phyloP scores from a whole-genome alignment of 2,329 filamentous ascomycete genomes.

The Xenoacremonium recifei region DNA sequence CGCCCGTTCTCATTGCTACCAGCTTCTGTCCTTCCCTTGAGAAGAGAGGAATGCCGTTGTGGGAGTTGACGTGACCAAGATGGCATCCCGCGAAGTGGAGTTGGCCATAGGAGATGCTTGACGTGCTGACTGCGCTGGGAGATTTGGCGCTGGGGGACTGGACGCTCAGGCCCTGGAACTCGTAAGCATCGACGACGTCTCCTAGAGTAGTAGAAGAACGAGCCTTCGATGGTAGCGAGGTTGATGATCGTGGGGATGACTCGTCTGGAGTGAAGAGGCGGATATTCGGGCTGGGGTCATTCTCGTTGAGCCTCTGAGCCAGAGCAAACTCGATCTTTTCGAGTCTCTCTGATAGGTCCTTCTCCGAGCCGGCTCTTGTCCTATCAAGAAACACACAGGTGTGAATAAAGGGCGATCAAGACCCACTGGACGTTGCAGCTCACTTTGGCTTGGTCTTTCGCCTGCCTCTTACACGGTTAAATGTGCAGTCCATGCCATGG shows the following conservation, averaged over 20 bases:
- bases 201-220: slow-evolving; percentile 4
- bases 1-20: slow-evolving; percentile 17
- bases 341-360: slow-evolving; percentile 18
- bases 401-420: not conserved
- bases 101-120: slow-evolving; percentile 18
- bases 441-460: slow-evolving; percentile 9
- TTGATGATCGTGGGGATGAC: not conserved
- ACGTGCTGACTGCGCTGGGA: slow-evolving; percentile 6
- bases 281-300: not conserved
- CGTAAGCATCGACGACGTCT: slow-evolving; percentile 5
- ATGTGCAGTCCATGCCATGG: slow-evolving; percentile 21
- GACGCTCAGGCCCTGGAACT: no score
- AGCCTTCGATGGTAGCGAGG: not conserved
- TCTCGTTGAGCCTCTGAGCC: slow-evolving; percentile 14
- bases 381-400: slow-evolving; percentile 4
- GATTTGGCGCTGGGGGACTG: slow-evolving; percentile 5
- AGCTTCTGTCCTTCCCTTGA: slow-evolving; percentile 20
- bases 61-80: slow-evolving; percentile 21
- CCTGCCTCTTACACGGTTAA: slow-evolving; percentile 21
- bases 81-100: slow-evolving; percentile 21
- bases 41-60: slow-evolving; percentile 21
- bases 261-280: not conserved
- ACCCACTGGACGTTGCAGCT: not conserved
- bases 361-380: slow-evolving; percentile 12
- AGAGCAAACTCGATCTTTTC: slow-evolving; percentile 20